Conservation (phyloP, 257 asterid species). For the Solanum pimpinellifolium region DNA sequence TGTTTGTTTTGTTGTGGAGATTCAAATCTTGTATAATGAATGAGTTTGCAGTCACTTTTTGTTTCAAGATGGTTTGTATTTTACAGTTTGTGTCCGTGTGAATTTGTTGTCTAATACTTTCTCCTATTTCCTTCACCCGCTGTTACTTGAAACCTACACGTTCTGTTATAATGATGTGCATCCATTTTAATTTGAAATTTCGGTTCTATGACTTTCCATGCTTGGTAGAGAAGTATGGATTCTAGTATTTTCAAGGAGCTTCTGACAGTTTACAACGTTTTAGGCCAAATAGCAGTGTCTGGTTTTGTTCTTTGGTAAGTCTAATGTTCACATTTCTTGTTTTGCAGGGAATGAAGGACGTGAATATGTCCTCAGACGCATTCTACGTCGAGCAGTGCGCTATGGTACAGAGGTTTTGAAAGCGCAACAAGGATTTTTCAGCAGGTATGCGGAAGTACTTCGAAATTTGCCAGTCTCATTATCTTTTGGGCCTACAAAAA, state of each 20-base stretch:
- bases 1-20: not conserved
- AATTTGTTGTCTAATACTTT: not conserved
- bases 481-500: not conserved
- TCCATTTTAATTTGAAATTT: not conserved
- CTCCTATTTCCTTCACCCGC: not conserved
- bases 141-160: not conserved
- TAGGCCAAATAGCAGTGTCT: not conserved
- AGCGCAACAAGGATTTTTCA: slow-evolving; percentile 80
- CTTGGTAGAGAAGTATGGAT: not conserved
- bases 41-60: not conserved
- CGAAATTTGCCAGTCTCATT: not conserved
- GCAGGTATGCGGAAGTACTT: slow-evolving; percentile 38
- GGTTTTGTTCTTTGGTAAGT: not conserved
- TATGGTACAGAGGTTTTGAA: slow-evolving; percentile 94
- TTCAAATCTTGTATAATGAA: not conserved
- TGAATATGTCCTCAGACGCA: slow-evolving; percentile 90
- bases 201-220: not conserved
- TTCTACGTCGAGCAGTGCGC: slow-evolving; percentile 95
- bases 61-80: not conserved
- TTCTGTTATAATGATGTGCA: not conserved
- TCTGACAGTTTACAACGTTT: not conserved
- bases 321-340: not conserved
- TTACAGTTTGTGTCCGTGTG: not conserved
- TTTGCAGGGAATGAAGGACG: slow-evolving; percentile 95
- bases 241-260: not conserved